These are phyloP conservation scores for Lagenaria siceraria DNA, from an alignment of 306 rosid genomes.

Conservation along the genomic window DNA sequence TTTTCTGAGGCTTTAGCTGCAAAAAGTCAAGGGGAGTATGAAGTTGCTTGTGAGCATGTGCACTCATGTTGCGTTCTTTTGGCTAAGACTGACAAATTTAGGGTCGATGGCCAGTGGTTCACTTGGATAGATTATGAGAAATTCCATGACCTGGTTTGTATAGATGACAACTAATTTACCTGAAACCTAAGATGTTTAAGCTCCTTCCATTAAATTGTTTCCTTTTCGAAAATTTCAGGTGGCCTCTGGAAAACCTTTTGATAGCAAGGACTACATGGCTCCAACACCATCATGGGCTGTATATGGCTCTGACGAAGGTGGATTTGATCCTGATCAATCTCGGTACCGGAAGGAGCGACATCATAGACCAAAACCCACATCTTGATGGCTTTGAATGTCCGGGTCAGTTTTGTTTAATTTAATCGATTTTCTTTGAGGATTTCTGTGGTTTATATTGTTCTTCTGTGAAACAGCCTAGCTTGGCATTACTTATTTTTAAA, in stretches of 20 bases:
- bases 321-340: constrained; percentile 76
- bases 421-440: neutral
- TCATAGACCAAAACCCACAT: constrained; percentile 41
- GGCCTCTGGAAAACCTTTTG: constrained; percentile 68
- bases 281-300: constrained; percentile 89
- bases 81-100: constrained; percentile 80
- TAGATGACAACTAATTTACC: constrained; percentile 3
- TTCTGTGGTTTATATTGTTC: neutral
- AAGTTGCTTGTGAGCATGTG: constrained; percentile 89
- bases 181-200: neutral
- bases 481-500: neutral
- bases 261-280: constrained; percentile 73
- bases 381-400: constrained; percentile 22
- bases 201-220: neutral
- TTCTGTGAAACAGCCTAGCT: neutral
- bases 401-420: constrained; percentile 9
- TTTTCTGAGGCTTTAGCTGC: constrained; percentile 78
- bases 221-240: constrained; percentile 45
- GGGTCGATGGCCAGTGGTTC: constrained; percentile 74
- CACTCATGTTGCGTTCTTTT: constrained; percentile 95
- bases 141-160: constrained; percentile 78
- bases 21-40: constrained; percentile 76
- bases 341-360: constrained; percentile 81
- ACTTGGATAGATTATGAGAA: constrained; percentile 96
- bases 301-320: constrained; percentile 88